A percentile compares a stretch with the other conserved stretches of the same genome.
phyloP scores from a whole-genome alignment of 352 stramenopile genomes.

The Aphanomyces stellatus region DNA sequence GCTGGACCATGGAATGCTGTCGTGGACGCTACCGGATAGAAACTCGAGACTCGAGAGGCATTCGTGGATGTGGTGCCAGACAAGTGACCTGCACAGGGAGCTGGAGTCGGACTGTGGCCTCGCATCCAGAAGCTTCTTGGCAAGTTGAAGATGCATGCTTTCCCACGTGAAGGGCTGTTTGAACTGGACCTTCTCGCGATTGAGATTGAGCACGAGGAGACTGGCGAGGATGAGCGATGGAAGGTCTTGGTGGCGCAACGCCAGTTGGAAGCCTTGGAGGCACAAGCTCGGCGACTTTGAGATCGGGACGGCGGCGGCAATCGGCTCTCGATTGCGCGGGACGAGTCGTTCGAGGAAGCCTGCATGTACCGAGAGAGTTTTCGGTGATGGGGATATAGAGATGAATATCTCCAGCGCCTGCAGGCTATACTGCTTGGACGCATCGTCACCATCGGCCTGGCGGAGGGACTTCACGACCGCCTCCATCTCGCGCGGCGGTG shows the following conservation, averaged over 20 bases:
- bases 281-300: conserved; percentile 18
- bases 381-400: background rate
- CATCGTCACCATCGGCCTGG: background rate
- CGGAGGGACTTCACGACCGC: conserved; percentile 16
- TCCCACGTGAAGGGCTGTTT: conserved; percentile 19
- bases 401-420: conserved; percentile 15
- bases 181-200: conserved; percentile 16
- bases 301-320: background rate
- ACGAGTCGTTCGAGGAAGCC: background rate
- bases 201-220: conserved; percentile 19
- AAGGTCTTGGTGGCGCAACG: conserved; percentile 11
- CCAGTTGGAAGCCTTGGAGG: conserved; percentile 18
- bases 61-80: conserved; percentile 1
- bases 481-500: conserved; percentile 2
- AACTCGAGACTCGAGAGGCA: background rate
- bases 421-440: conserved; percentile 1
- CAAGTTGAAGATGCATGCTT: conserved; percentile 19
- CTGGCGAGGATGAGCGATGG: conserved; percentile 8
- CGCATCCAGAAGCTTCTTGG: conserved; percentile 14
- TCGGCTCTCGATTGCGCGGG: background rate
- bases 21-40: background rate
- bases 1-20: background rate
- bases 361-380: conserved; percentile 12
- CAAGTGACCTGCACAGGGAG: background rate
- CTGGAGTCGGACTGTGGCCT: background rate